Evolutionary conservation across 1,284 basidiomycete species (phyloP), one percentile per base, ranked within the genome.

Genomic region (Psilocybe mexicana): DNA sequence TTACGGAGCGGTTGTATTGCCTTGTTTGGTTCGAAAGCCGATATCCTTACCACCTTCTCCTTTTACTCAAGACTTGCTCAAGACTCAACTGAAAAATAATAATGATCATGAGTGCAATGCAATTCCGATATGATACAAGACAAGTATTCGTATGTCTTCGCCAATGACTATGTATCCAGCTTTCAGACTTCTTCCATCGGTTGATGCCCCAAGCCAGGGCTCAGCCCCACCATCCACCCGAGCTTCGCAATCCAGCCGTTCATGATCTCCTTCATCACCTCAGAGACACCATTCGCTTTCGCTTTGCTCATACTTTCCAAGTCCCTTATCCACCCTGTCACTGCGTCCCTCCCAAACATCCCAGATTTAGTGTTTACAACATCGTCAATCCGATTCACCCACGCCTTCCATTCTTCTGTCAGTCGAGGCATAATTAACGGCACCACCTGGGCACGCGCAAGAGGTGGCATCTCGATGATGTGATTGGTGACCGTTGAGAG

Each of bases 321-420:
- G 2, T 76, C 80, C 46, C 82, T 79, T 63, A 85, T 84, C 91
- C 90, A 93, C 6, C 73, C 75, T 57, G 77, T 72, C 26, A 87
- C 88, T 11, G 79, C 81, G 59, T 91, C 88, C 48, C 78, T 79
- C 5, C 88, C 84, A 69, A 91, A 92, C 90, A 93, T 91, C 3
- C 88, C 84, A 5, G 83, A 87, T 61, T 88, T 77, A n/a, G 73
- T 76, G 66, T 92, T 92, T 2, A 90, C 87, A 8, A 81, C 72
- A 18, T 82, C 74, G 64, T 91, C 87, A 30, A 92, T 77, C 45
- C 79, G 79, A 44, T 83, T 76, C n/a, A 90, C 77, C 90, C 90
- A 93, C 11, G 83, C 84, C 50, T 74, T 79, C 91, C 91, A 93
- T 69, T 93, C 90, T 45, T 84, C 78, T 8, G 76, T 65, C 38